Evolutionary conservation across 2,329 filamentous ascomycete species (phyloP).

Genomic region (Fusarium pseudonygamai): DNA sequence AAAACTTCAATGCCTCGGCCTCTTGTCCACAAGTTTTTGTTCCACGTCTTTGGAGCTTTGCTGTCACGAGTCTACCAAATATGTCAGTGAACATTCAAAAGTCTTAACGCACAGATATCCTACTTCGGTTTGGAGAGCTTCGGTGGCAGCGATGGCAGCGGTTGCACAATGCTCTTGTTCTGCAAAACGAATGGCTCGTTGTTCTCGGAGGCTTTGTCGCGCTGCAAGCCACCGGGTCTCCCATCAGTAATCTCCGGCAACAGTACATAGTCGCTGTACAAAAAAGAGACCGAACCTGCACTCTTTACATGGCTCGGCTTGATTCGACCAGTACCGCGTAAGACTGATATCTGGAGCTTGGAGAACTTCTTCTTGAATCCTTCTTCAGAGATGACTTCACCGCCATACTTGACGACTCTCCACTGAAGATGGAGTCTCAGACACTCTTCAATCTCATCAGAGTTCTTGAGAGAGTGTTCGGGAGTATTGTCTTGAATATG

Average conservation of each 20-base stretch:
- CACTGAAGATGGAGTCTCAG: background rate
- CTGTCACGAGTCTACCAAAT: rapidly evolving
- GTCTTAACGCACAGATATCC: no score
- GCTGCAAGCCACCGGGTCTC: background rate
- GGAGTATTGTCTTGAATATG: background rate
- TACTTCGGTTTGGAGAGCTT: no score
- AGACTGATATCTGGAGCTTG: background rate
- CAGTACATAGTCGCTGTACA: rapidly evolving
- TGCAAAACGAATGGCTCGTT: rapidly evolving
- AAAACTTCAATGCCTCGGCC: background rate
- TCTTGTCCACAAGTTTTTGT: background rate
- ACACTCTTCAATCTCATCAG: background rate
- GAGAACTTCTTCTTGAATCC: background rate
- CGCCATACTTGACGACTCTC: background rate
- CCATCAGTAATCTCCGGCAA: background rate
- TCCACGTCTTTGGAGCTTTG: background rate
- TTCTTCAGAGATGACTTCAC: background rate
- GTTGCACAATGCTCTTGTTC: no score
- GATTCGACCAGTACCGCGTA: background rate
- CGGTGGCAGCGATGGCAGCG: no score
- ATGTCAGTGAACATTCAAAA: background rate
- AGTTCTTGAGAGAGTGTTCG: rapidly evolving
- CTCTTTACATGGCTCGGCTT: background rate
- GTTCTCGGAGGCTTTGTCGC: background rate
- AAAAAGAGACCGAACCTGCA: rapidly evolving